Base-by-base conservation (phyloP, 495 filamentous ascomycete genomes). In the Parachaetomium inaequale region DNA sequence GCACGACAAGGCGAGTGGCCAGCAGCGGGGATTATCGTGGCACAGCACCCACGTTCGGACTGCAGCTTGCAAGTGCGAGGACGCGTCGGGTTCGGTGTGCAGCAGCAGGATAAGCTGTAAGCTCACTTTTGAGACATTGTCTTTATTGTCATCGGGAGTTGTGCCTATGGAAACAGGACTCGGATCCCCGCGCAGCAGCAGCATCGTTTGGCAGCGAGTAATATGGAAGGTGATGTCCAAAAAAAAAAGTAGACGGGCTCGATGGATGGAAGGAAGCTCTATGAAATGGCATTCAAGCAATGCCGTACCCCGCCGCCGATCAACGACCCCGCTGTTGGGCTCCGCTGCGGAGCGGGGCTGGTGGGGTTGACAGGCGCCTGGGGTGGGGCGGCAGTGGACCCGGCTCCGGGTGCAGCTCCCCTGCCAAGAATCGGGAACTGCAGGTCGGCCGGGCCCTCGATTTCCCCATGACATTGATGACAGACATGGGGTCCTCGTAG, bases 11-110 rank as follows among this genome's bases (percentile, higher is more conserved):
- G 34, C 23, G 55, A 57, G 40, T 57, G 55, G 55, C 55, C 36
- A 57, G 40, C 25, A 46, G 28, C 55, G 15, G 11, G 55, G 55
- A 57, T 57, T 12, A 57, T 23, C 55, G 55, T 26, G n/a, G 55
- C 28, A n/a, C 28, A 21, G 28, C 42, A 32, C 38, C 36, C 40
- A 46, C 55, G 38, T 32, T 57, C 40, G 40, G 55, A 57, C 42
- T 31, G 3, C 15, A 45, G 55, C 42, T 57, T 46, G 55, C 55
- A 34, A 57, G 10, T 45, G 54, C 17, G 17, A 11, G 7, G 15
- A 43, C n/a, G 43, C 50, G 11, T 10, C 31, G 19, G 50, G 4
- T 4, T 36, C 17, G 50, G 19, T 23, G 50, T 53, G 50, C 28
- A 53, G 36, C 50, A 15, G 4, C 8, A 17, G 3, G n/a, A n/a